Conservation (phyloP, 1,139 yeast species). For the Taiozyma sp. region DNA sequence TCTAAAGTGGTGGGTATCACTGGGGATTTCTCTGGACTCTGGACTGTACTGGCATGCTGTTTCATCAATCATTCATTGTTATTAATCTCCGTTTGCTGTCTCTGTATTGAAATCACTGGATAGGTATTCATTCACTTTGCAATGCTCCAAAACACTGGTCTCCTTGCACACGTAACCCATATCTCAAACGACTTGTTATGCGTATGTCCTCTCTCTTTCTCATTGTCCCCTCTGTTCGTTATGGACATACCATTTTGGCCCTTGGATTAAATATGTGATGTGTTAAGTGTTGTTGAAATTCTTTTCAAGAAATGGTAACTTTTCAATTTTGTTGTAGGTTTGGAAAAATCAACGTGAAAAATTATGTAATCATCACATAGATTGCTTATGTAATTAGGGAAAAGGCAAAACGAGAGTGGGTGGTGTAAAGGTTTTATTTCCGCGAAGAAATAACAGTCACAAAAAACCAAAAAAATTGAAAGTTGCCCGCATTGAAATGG, state of each 20-base stretch:
- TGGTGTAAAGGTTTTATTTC: slow-evolving; percentile 1
- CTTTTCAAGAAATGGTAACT: slow-evolving; percentile 3
- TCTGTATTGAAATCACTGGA: neutral
- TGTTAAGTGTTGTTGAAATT: neutral
- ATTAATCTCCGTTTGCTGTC: neutral
- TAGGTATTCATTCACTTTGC: too few relatives aligned
- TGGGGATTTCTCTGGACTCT: neutral
- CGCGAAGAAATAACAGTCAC: too few relatives aligned
- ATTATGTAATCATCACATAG: neutral
- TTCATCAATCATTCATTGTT: neutral
- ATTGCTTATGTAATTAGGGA: slow-evolving; percentile 4
- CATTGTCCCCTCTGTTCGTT: neutral
- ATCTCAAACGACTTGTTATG: too few relatives aligned
- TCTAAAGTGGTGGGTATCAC: neutral
- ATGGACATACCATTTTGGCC: slow-evolving; percentile 9
- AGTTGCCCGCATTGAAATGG: neutral
- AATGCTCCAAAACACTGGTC: neutral
- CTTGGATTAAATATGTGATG: neutral
- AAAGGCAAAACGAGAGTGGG: neutral
- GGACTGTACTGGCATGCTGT: neutral
- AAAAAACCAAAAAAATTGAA: too few relatives aligned
- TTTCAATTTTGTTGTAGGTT: slow-evolving; percentile 9
- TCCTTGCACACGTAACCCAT: neutral
- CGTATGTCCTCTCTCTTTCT: neutral
- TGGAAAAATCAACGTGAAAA: neutral